These are phyloP conservation scores for Mycena albidolilacea DNA, from an alignment of 768 basidiomycete species.

Conservation along the genomic window DNA sequence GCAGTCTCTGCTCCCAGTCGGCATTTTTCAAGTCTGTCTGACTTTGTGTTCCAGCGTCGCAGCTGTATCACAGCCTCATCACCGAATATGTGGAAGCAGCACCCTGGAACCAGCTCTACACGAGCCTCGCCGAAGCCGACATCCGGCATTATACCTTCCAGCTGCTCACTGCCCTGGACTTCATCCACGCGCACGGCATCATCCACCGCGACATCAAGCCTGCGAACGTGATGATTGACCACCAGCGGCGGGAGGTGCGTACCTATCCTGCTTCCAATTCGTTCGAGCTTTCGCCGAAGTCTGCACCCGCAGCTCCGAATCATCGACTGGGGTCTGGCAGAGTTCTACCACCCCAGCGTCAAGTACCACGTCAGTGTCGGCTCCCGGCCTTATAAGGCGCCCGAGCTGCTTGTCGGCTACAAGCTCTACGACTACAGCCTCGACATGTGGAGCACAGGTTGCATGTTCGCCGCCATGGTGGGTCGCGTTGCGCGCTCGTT, in stretches of 20 bases:
- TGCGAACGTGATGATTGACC: slow-evolving; percentile 84
- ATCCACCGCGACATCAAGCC: slow-evolving; percentile 69
- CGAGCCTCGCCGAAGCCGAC: slow-evolving; percentile 73
- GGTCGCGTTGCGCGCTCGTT: no score
- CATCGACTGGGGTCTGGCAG: slow-evolving; percentile 85
- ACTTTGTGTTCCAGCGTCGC: slow-evolving; percentile 48
- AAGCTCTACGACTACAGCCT: slow-evolving; percentile 81
- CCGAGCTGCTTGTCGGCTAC: slow-evolving; percentile 80
- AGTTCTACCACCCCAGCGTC: slow-evolving; percentile 81
- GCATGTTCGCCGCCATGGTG: slow-evolving; percentile 80
- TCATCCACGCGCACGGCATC: slow-evolving; percentile 70
- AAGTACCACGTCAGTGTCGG: slow-evolving; percentile 83
- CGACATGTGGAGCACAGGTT: slow-evolving; percentile 82
- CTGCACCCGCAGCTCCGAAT: slow-evolving; percentile 58
- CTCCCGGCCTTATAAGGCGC: slow-evolving; percentile 69
- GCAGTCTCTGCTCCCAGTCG: no score
- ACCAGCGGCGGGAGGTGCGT: slow-evolving; percentile 69
- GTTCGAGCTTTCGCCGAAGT: no score
- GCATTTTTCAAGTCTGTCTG: no score
- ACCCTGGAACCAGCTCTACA: slow-evolving; percentile 72
- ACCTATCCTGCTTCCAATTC: no score
- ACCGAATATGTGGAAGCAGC: slow-evolving; percentile 77
- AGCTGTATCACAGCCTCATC: slow-evolving; percentile 74
- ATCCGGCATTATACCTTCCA: slow-evolving; percentile 79
- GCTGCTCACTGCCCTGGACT: slow-evolving; percentile 79